Base-by-base conservation (phyloP, 345 rosid species). In the Moricandia moricandioides region DNA sequence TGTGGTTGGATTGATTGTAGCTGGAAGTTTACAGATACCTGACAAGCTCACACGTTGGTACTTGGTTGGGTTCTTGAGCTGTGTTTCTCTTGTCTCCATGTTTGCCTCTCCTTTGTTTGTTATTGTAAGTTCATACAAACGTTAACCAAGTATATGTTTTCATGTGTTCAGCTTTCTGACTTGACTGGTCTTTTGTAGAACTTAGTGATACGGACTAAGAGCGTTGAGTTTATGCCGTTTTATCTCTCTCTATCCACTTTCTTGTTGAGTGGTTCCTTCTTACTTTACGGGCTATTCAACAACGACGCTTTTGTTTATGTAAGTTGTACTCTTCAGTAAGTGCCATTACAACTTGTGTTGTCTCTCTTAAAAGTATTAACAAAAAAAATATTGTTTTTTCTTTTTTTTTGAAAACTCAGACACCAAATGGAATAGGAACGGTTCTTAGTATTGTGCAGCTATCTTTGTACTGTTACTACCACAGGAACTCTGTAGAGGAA, bases 151-250 rank as follows among this genome's bases (percentile, higher is more conserved):
- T 62, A 4, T n/a, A n/a, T n/a, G n/a, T 10, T n/a, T 56, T 7
- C 7, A 13, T 0, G 10, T 67, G 7, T 55, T 10, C 18, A 73
- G 33, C 17, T 61, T 67, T 73, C 61, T 72, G 31, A 54, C 43
- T 17, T 45, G 45, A 11, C 2, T 45, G 12, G 9, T 40, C 4
- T 49, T 40, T 67, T 80, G 35, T 83, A 93, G 98, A 89, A 85
- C 81, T 67, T 91, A 84, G 98, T 93, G 78, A 84, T 93, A 21
- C 84, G 62, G 70, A 91, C 92, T 29, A 85, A 76, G 83, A 91
- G 98, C 40, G 90, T 93, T 68, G 96, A 93, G 77, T 93, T 81
- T 79, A 93, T 93, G 98, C 97, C 98, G 31, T 91, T 93, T 79
- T 88, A 78, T 74, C 89, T 93, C 30, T 93, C 98, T 6, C 85